phyloP scores from a whole-genome alignment of 1,284 basidiomycete species.

The Cutaneotrichosporon cyanovorans region DNA sequence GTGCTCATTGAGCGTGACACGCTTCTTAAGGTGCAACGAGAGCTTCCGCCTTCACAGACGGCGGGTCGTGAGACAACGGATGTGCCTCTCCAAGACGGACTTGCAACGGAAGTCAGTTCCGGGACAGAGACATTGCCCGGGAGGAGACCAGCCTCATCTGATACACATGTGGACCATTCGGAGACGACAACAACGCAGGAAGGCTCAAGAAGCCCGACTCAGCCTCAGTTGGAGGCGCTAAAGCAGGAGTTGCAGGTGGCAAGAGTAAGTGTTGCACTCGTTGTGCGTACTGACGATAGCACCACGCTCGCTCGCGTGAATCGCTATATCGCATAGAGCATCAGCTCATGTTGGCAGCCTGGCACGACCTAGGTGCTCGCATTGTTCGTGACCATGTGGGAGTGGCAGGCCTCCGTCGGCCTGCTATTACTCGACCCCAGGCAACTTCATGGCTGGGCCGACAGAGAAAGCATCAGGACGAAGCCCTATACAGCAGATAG shows the following conservation, averaged over 20 bases:
- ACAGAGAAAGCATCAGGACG: slow-evolving; percentile 50
- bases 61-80: too few relatives aligned
- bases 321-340: slow-evolving; percentile 64
- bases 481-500: slow-evolving; percentile 22
- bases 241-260: slow-evolving; percentile 60
- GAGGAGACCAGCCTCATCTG: too few relatives aligned
- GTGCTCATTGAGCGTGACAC: slow-evolving; percentile 72
- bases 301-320: slow-evolving; percentile 6
- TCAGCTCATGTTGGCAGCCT: slow-evolving; percentile 65
- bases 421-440: slow-evolving; percentile 44
- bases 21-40: slow-evolving; percentile 60
- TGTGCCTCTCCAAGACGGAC: too few relatives aligned
- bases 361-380: slow-evolving; percentile 63
- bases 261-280: slow-evolving; percentile 49
- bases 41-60: too few relatives aligned
- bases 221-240: too few relatives aligned
- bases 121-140: too few relatives aligned
- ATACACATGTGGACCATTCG: too few relatives aligned
- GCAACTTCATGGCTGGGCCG: slow-evolving; percentile 57
- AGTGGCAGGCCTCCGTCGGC: slow-evolving; percentile 20
- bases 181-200: too few relatives aligned
- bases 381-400: slow-evolving; percentile 50
- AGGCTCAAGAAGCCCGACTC: too few relatives aligned
- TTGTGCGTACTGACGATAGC: slow-evolving; percentile 2
- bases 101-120: too few relatives aligned